Base-by-base conservation (phyloP, 352 stramenopile genomes). In the Pythium monospermum region DNA sequence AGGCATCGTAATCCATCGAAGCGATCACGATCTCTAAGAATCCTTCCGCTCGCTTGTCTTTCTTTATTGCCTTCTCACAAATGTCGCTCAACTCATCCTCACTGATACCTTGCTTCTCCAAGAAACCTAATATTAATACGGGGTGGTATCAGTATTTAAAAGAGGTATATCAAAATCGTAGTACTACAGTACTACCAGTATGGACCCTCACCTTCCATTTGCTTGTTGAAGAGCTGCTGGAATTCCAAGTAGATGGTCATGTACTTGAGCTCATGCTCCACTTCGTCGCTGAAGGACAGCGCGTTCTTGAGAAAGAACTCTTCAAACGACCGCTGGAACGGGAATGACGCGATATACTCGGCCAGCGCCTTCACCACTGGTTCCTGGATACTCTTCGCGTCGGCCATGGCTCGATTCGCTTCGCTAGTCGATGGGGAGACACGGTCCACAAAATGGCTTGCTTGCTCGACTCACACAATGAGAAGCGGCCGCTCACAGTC, bases 1-100 rank as follows among this genome's bases (percentile, higher is more conserved):
- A 89, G 6, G 76, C 76, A 28, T 84, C 64, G 51, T 87, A 87
- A 57, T 87, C 74, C 75, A 87, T 90, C 39, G 78, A 90, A 33
- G 78, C 78, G 30, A 87, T 61, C 47, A 90, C 78, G 15, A 90
- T 77, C 33, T 87, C 78, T 21, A 90, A 58, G 48, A 85, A 90
- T 35, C 85, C 70, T 38, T 83, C 71, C 3, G 76, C 71, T 19
- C 79, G 83, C 12, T 57, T 64, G 61, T 90, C 78, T 12, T 19
- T 49, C 53, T 79, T 78, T 39, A 85, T 76, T 31, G 69, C 70
- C 22, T 68, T 61, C 53, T 82, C 60, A 18, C 68, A 87, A 19
- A 72, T 69, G 28, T 70, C 61, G 15, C 36, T 61, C 43, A 90
- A 90, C 49, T 85, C 73, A 3, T 83, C 65, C 28, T 87, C 78